These are phyloP conservation scores for Globisporangium middletonii DNA, from an alignment of 352 stramenopile species.

Conservation along the genomic window DNA sequence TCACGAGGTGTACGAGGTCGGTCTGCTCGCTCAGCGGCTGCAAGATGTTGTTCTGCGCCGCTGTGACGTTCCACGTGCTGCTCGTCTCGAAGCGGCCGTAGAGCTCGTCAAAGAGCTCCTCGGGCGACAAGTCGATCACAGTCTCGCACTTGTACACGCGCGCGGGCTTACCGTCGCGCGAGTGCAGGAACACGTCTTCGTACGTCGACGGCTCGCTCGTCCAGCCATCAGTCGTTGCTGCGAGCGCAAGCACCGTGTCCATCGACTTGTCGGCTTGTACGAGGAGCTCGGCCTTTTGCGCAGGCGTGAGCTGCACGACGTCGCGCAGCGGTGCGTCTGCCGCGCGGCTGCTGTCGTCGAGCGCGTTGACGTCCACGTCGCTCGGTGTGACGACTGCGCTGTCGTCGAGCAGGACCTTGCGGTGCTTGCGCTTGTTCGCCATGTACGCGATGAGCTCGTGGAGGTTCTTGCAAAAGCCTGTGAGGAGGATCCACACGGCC, in stretches of 20 bases:
- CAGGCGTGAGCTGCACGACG: conserved; percentile 35
- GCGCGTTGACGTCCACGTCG: conserved; percentile 11
- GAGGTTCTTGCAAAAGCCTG: conserved; percentile 67
- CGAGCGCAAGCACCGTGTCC: conserved; percentile 53
- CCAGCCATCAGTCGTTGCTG: conserved; percentile 47
- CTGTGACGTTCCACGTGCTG: conserved; percentile 70
- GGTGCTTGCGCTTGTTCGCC: conserved; percentile 17
- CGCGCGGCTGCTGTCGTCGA: neutral
- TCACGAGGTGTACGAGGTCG: conserved; percentile 66
- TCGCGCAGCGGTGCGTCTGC: conserved; percentile 22
- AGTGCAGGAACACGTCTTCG: conserved; percentile 55
- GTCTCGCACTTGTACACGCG: conserved; percentile 75
- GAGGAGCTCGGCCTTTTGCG: conserved; percentile 45
- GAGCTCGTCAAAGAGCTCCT: conserved; percentile 78
- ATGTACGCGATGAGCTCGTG: conserved; percentile 41
- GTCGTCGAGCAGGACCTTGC: conserved; percentile 1
- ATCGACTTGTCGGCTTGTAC: conserved; percentile 34
- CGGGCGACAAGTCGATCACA: conserved; percentile 55
- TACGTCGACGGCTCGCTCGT: conserved; percentile 52
- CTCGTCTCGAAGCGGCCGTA: conserved; percentile 72
- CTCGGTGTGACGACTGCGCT: conserved; percentile 14
- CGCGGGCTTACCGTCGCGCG: conserved; percentile 64
- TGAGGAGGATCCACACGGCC: conserved; percentile 69
- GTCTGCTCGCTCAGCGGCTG: conserved; percentile 62
- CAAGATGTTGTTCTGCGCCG: conserved; percentile 70